Conservation (phyloP, 192 early-diverging fungal species). For the Coemansia sp. region DNA sequence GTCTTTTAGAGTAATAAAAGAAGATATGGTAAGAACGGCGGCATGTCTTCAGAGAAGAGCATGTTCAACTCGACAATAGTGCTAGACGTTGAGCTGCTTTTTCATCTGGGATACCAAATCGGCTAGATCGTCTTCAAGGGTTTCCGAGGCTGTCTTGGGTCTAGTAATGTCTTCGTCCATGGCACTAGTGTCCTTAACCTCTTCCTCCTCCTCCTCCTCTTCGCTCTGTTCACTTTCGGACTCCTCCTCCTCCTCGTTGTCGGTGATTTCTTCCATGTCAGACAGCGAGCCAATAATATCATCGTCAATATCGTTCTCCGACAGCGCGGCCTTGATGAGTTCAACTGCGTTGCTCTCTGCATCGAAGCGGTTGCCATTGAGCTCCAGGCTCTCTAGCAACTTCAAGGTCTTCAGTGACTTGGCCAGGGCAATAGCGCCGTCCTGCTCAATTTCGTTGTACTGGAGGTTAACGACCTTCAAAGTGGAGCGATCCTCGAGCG, state of each 20-base stretch:
- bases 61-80: neutral
- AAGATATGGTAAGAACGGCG: neutral
- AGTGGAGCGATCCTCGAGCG: constrained; percentile 62
- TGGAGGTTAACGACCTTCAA: constrained; percentile 71
- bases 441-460: constrained; percentile 89
- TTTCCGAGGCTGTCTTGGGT: constrained; percentile 34
- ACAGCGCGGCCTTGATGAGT: constrained; percentile 69
- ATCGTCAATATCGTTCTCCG: constrained; percentile 71
- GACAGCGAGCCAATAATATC: constrained; percentile 87
- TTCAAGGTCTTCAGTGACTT: constrained; percentile 68
- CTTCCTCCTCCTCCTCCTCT: constrained; percentile 32
- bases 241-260: constrained; percentile 69
- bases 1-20: neutral
- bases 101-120: constrained; percentile 54
- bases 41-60: neutral
- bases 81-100: constrained; percentile 42
- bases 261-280: constrained; percentile 87
- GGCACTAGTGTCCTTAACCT: constrained; percentile 10
- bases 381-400: constrained; percentile 67
- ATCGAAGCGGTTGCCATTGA: constrained; percentile 93
- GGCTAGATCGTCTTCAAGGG: constrained; percentile 37
- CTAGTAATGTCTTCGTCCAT: constrained; percentile 15
- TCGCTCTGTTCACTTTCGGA: constrained; percentile 57
- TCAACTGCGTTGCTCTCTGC: constrained; percentile 80
- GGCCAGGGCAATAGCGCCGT: constrained; percentile 70